A percentile compares a stretch with the other conserved stretches of the same genome.
Evolutionary conservation across 129 eudicot species (phyloP).

Genomic region (Flaveria brownii): DNA sequence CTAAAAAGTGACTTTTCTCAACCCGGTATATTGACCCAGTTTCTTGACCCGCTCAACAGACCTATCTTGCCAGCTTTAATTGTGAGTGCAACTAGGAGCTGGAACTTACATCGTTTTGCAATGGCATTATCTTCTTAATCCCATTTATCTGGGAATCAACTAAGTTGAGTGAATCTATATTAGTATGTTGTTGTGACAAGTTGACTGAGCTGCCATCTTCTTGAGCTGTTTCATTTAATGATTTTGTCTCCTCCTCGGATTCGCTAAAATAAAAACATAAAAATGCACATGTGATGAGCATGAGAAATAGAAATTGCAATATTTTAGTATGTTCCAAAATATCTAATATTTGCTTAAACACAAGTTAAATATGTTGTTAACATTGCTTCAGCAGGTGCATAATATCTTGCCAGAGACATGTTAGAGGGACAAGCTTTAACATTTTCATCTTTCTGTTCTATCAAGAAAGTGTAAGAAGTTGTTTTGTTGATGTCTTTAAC

Average conservation of each 20-base stretch:
- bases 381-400: too few species aligned
- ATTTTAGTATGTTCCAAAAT: too few species aligned
- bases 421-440: too few species aligned
- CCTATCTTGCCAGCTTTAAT: background rate
- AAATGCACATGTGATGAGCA: constrained; percentile 12
- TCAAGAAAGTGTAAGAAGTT: too few species aligned
- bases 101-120: constrained; percentile 51
- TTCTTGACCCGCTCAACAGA: background rate
- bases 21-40: background rate
- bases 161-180: constrained; percentile 26
- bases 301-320: background rate
- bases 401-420: too few species aligned
- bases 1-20: background rate
- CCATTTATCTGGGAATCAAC: constrained; percentile 32
- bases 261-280: constrained; percentile 36
- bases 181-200: constrained; percentile 22
- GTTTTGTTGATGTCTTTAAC: background rate
- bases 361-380: too few species aligned
- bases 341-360: too few species aligned
- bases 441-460: too few species aligned
- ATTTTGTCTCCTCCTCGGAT: constrained; percentile 32
- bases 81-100: background rate
- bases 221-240: constrained; percentile 30
- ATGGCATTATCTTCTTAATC: constrained; percentile 52
- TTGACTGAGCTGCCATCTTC: constrained; percentile 33